Base-by-base conservation (phyloP, 2,329 filamentous ascomycete genomes). In the Rhynchosporium secalis region DNA sequence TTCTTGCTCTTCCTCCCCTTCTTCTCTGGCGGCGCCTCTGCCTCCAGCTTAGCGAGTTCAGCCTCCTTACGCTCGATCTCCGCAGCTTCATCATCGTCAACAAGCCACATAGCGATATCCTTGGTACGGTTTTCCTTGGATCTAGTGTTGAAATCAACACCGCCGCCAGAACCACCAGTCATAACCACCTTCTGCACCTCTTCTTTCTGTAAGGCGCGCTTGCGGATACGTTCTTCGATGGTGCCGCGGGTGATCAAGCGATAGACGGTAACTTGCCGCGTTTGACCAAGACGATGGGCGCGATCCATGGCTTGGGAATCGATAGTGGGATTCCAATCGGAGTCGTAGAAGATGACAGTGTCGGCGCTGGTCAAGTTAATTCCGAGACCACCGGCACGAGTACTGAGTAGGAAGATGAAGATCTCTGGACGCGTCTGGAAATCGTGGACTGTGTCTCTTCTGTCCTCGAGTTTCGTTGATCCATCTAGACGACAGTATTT, bases 331-430 rank as follows among this genome's bases (percentile, higher is more conserved):
- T 99, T 99, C 95, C 95, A 99, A 76, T 99, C 95, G 10, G 92
- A 96, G 75, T 99, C 95, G 82, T 99, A 99, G 80, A 99, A 99
- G 77, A 99, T 98, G 78, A 99, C 95, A 0, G 95, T 99, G 75
- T 99, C 95, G 26, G 95, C 95, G 58, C 91, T 89, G 5, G 95
- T 98, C 69, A 99, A 80, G 74, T 99, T 99, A 82, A 99, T 99
- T 79, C 95, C 95, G 26, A 99, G 84, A 81, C 95, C 95, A 85
- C 95, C 95, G 43, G 95, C 95, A 77, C 95, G 92, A 0, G 95
- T 99, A 26, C 92, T 96, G 46, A 99, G 81, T 41, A 99, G 80
- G 83, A 99, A 99, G 71, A 99, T 91, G 75, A 99, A 99, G 70
- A 98, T 96, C 20, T 96, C 93, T 0, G 92, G 90, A 45, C 91